Percentiles rank a stretch among this genome's conserved stretches.
phyloP scores from a whole-genome alignment of 257 asterid genomes.

The Primulina eburnea region DNA sequence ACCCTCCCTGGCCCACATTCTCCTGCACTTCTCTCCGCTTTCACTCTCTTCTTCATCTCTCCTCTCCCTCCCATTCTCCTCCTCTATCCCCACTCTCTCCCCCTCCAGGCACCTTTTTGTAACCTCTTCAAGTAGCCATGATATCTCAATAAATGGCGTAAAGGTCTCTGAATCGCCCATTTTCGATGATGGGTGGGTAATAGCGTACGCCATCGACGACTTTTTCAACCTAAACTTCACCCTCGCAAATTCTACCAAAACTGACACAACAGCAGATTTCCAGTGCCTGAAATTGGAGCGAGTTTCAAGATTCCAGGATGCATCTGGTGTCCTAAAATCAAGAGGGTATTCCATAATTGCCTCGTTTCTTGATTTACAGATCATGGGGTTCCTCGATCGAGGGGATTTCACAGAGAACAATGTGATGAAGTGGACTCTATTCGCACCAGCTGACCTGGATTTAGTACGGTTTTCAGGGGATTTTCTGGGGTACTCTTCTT shows the following conservation, averaged over 20 bases:
- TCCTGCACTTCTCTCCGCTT: constrained; percentile 72
- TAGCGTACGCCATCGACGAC: constrained; percentile 49
- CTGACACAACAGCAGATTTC: constrained; percentile 18
- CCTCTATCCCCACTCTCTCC: constrained; percentile 62
- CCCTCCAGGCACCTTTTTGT: constrained; percentile 41
- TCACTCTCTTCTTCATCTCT: constrained; percentile 57
- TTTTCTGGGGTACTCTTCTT: constrained; percentile 36
- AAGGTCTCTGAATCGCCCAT: constrained; percentile 40
- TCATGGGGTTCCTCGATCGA: constrained; percentile 39
- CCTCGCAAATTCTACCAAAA: constrained; percentile 6
- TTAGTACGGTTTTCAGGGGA: constrained; percentile 46
- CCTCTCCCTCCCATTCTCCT: constrained; percentile 52
- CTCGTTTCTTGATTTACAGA: constrained; percentile 70
- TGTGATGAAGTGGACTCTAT: constrained; percentile 45
- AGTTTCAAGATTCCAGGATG: constrained; percentile 42
- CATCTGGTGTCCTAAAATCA: constrained; percentile 48
- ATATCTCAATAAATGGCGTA: constrained; percentile 52
- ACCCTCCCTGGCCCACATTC: constrained; percentile 63
- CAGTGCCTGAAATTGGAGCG: constrained; percentile 35
- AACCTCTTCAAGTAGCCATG: constrained; percentile 34
- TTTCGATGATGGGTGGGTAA: constrained; percentile 63
- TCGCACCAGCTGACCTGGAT: constrained; percentile 64
- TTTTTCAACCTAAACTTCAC: constrained; percentile 50
- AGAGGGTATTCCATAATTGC: constrained; percentile 67
- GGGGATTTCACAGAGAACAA: constrained; percentile 10